These are phyloP conservation scores for Dendrobium chrysotoxum DNA, from an alignment of 106 monocot genomes.

Conservation along the genomic window DNA sequence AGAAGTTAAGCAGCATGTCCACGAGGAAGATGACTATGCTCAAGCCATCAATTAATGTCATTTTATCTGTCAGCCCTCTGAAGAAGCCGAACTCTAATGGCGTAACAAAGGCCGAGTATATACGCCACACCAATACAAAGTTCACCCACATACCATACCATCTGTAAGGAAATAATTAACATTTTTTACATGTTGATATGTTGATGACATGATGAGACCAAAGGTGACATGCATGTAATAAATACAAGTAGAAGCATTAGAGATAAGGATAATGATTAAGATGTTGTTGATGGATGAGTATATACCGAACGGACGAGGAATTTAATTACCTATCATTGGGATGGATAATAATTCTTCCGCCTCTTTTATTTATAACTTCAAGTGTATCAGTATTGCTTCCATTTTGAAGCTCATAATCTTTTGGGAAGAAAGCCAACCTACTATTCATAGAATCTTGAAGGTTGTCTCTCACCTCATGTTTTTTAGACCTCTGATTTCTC, in stretches of 20 bases:
- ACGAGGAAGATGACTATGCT: slow-evolving; percentile 37
- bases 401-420: slow-evolving; percentile 21
- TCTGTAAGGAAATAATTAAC: slow-evolving; percentile 9
- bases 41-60: slow-evolving; percentile 26
- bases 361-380: slow-evolving; percentile 20
- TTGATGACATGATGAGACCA: no score
- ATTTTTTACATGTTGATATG: no score
- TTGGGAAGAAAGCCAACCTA: slow-evolving; percentile 37
- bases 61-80: slow-evolving; percentile 32
- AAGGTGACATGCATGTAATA: no score
- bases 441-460: slow-evolving; percentile 41
- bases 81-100: slow-evolving; percentile 86
- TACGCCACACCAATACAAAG: slow-evolving; percentile 46
- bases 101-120: slow-evolving; percentile 65
- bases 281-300: neutral
- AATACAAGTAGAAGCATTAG: no score
- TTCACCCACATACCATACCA: slow-evolving; percentile 40
- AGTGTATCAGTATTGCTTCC: neutral
- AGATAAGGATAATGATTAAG: neutral
- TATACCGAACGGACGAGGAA: neutral
- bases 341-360: slow-evolving; percentile 28
- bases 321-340: slow-evolving; percentile 55
- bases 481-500: neutral
- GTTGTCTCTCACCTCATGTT: slow-evolving; percentile 35
- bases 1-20: slow-evolving; percentile 42